Evolutionary conservation across 2,329 filamentous ascomycete species (phyloP).

Genomic region (Trichoderma afroharzianum): DNA sequence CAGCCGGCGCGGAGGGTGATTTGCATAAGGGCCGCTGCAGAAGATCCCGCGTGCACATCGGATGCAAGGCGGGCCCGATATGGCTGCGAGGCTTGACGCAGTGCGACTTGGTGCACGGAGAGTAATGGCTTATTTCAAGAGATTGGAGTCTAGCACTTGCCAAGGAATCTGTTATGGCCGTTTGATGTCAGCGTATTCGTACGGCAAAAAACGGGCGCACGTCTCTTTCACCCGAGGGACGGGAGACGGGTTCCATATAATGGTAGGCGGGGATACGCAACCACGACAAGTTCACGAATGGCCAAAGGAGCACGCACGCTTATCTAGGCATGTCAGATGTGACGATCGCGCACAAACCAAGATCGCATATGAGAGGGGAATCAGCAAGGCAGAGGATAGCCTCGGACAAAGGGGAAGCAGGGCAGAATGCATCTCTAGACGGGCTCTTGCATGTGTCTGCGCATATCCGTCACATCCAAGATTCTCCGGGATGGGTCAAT

Average conservation of each 20-base stretch:
- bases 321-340: background rate
- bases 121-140: background rate
- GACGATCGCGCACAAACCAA: background rate
- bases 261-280: background rate
- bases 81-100: conserved; percentile 6
- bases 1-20: conserved; percentile 8
- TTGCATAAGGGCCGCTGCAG: conserved; percentile 16
- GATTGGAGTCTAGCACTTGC: background rate
- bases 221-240: background rate
- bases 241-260: background rate
- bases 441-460: conserved; percentile 3
- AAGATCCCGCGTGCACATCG: conserved; percentile 11
- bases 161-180: background rate
- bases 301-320: background rate
- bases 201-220: background rate
- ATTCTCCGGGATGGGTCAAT: background rate
- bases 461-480: conserved; percentile 1
- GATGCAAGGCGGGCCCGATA: conserved; percentile 12
- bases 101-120: background rate
- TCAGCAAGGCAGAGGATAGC: background rate
- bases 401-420: background rate
- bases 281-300: background rate
- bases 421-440: background rate
- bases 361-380: background rate
- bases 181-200: background rate